Evolutionary conservation across 495 filamentous ascomycete species (phyloP).

Genomic region (Chaetomium tenue): DNA sequence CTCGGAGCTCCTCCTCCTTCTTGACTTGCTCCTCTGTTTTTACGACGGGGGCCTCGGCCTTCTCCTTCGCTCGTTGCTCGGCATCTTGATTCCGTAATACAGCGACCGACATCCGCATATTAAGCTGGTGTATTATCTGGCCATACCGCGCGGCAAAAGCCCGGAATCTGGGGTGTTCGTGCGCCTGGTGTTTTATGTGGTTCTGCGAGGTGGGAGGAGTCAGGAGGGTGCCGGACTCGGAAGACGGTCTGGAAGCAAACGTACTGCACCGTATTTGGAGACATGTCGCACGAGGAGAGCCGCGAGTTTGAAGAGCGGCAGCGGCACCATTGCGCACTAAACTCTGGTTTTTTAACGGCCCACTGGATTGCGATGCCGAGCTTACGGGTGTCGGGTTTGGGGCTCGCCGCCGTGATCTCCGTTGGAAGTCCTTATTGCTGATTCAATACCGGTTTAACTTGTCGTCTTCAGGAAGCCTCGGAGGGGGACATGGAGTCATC

Average conservation of each 20-base stretch:
- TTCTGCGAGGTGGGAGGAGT: constrained; percentile 56
- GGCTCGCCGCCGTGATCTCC: not conserved
- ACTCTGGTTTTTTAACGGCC: not conserved
- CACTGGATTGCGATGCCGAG: not conserved
- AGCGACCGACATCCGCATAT: constrained; percentile 89
- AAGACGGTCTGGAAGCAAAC: constrained; percentile 4
- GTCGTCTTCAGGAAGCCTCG: not conserved
- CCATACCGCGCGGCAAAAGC: constrained; percentile 64
- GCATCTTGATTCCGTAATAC: constrained; percentile 75
- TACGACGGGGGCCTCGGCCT: constrained; percentile 71
- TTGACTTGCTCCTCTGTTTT: constrained; percentile 72
- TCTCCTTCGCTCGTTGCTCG: constrained; percentile 57
- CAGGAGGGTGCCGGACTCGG: not conserved
- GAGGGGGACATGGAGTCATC: constrained; percentile 16
- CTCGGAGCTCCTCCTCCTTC: constrained; percentile 56
- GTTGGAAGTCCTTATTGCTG: not conserved
- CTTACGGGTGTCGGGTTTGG: not conserved
- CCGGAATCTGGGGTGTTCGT: constrained; percentile 90
- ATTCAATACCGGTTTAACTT: not conserved
- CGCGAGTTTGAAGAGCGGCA: constrained; percentile 50
- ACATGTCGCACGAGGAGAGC: constrained; percentile 52
- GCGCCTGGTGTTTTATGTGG: constrained; percentile 88
- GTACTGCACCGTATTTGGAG: constrained; percentile 61
- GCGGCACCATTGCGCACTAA: constrained; percentile 48
- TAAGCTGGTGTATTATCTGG: constrained; percentile 83